These are phyloP conservation scores for Asclepias syriaca DNA, from an alignment of 257 asterid genomes.

Conservation along the genomic window DNA sequence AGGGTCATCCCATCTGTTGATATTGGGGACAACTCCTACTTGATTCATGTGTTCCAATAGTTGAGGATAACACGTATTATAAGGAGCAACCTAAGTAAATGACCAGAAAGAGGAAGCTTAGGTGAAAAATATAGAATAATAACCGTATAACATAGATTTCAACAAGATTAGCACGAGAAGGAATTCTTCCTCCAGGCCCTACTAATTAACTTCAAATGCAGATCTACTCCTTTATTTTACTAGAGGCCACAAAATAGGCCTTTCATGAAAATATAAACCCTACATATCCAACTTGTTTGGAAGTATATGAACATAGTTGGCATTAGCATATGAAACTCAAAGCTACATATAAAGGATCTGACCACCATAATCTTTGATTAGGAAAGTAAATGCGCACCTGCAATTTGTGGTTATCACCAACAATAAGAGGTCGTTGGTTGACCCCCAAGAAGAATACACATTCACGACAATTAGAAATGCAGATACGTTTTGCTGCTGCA, in stretches of 20 bases:
- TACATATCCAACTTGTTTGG: background rate
- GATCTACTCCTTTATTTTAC: background rate
- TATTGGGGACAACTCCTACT: constrained; percentile 64
- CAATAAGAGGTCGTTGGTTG: constrained; percentile 84
- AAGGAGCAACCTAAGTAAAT: constrained; percentile 73
- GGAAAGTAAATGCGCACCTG: constrained; percentile 44
- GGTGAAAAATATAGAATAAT: background rate
- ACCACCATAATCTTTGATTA: background rate
- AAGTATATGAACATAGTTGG: background rate
- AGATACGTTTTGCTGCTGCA: constrained; percentile 82
- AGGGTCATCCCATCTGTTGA: constrained; percentile 84
- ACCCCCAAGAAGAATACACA: constrained; percentile 89
- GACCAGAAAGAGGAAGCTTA: constrained; percentile 9
- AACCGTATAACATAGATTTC: background rate
- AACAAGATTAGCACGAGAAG: background rate
- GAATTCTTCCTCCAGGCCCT: background rate
- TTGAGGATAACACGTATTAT: constrained; percentile 68
- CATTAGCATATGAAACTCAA: background rate
- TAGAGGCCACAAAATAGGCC: background rate
- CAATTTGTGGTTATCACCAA: constrained; percentile 96
- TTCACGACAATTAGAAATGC: constrained; percentile 95
- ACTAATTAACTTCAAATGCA: background rate
- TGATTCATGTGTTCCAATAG: constrained; percentile 77
- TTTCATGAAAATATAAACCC: background rate
- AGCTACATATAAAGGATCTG: background rate